phyloP scores from a whole-genome alignment of 73 alveolate genomes.

The Paramecium tetraurelia region DNA sequence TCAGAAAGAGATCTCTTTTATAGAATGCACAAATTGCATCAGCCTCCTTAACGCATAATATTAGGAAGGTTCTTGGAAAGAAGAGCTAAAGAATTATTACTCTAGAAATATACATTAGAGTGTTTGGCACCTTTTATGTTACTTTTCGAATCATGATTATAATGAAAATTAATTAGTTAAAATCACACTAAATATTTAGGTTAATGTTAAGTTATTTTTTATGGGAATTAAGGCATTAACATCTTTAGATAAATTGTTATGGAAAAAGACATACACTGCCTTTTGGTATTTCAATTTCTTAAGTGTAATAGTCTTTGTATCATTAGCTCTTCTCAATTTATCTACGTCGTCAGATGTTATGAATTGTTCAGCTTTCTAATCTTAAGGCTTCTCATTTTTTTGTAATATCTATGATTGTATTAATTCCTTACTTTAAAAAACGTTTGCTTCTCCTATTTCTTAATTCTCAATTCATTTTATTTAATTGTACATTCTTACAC shows the following conservation, averaged over 20 bases:
- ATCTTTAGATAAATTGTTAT: not conserved
- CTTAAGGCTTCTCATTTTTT: not conserved
- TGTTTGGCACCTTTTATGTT: conserved; percentile 41
- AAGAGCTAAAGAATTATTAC: conserved; percentile 34
- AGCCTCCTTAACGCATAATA: conserved; percentile 7
- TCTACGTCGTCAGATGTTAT: not conserved
- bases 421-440: not conserved
- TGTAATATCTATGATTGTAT: not conserved
- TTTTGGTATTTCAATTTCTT: not conserved
- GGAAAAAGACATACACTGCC: not conserved
- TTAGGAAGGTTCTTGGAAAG: conserved; percentile 43
- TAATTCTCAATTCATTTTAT: not conserved
- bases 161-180: not conserved
- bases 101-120: not conserved
- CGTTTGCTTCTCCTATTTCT: not conserved
- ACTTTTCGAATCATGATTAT: conserved; percentile 1
- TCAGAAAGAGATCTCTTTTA: conserved; percentile 29
- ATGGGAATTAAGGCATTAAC: not conserved
- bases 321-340: not conserved
- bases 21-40: not conserved
- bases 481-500: not conserved
- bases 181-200: not conserved
- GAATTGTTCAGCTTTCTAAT: not conserved
- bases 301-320: not conserved
- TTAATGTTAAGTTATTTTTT: not conserved